These are phyloP conservation scores for Boletus barrowsii DNA, from an alignment of 768 basidiomycete genomes.

Conservation along the genomic window DNA sequence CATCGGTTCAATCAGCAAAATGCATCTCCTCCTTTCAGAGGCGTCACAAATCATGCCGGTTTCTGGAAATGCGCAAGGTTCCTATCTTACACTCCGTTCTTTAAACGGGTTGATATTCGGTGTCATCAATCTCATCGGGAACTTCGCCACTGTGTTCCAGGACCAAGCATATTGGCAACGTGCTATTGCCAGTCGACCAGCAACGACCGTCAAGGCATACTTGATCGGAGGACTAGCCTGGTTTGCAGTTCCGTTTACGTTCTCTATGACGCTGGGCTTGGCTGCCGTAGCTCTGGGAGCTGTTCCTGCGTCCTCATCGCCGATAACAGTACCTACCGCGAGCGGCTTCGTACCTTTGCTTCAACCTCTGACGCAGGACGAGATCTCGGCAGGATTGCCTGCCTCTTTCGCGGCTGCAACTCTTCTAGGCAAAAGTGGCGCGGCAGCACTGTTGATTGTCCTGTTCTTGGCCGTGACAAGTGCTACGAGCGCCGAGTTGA, in stretches of 20 bases:
- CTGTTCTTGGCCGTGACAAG: slow-evolving; percentile 87
- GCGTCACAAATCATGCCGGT: slow-evolving; percentile 60
- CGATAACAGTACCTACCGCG: slow-evolving; percentile 41
- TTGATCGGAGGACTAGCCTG: slow-evolving; percentile 86
- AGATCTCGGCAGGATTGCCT: slow-evolving; percentile 87
- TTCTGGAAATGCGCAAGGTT: slow-evolving; percentile 78
- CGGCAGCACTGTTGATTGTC: slow-evolving; percentile 71
- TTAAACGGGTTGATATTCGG: slow-evolving; percentile 78
- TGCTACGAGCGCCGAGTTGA: slow-evolving; percentile 85
- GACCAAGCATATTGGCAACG: slow-evolving; percentile 89
- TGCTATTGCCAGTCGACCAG: slow-evolving; percentile 83
- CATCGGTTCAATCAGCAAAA: slow-evolving; percentile 73
- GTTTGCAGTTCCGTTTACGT: slow-evolving; percentile 86
- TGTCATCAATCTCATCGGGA: slow-evolving; percentile 85
- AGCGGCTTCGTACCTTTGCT: slow-evolving; percentile 46
- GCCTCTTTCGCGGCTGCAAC: slow-evolving; percentile 82
- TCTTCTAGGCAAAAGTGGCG: slow-evolving; percentile 77
- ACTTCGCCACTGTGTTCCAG: slow-evolving; percentile 66
- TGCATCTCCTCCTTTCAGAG: slow-evolving; percentile 75
- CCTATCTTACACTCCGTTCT: slow-evolving; percentile 81
- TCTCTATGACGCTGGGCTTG: slow-evolving; percentile 86
- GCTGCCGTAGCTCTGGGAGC: slow-evolving; percentile 78
- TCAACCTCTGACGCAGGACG: slow-evolving; percentile 44
- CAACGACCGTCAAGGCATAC: slow-evolving; percentile 87
- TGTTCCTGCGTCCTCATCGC: slow-evolving; percentile 29